A percentile compares a stretch with the other conserved stretches of the same genome.
Conservation (phyloP, 495 filamentous ascomycete genomes). For the Umbilicaria muhlenbergii region DNA sequence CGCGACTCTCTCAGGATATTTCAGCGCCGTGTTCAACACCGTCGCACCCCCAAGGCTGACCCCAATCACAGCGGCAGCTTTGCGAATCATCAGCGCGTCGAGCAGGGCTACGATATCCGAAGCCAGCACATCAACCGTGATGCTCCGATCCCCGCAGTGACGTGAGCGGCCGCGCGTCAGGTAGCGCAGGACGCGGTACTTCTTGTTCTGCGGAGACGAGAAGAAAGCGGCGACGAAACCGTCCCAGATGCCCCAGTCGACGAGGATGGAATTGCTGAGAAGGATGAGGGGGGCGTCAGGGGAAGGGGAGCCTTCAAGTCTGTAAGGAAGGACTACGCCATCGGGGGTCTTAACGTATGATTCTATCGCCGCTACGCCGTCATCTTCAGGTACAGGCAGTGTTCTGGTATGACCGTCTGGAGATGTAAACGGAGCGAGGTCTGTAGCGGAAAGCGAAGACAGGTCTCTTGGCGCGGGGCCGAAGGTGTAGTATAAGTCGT, state of each 20-base stretch:
- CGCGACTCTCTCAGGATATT: conserved; percentile 39
- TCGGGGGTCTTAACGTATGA: conserved; percentile 53
- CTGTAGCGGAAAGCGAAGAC: conserved; percentile 22
- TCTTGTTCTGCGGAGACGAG: conserved; percentile 30
- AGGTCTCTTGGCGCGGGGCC: conserved; percentile 58
- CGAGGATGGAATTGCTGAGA: conserved; percentile 61
- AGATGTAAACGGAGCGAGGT: conserved; percentile 30
- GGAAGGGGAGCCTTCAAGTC: conserved; percentile 49
- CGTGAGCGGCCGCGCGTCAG: conserved; percentile 21
- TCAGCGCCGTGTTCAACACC: conserved; percentile 50
- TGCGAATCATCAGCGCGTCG: conserved; percentile 40
- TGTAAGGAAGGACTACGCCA: conserved; percentile 50
- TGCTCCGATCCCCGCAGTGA: conserved; percentile 5
- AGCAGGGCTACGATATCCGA: conserved; percentile 46
- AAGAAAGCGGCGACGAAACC: conserved; percentile 45
- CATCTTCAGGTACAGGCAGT: conserved; percentile 28
- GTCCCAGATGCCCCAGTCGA: conserved; percentile 63
- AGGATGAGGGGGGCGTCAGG: conserved; percentile 51
- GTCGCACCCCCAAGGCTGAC: conserved; percentile 69
- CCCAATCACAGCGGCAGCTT: conserved; percentile 47
- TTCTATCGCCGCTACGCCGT: conserved; percentile 33
- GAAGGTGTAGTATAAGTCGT: conserved; percentile 64
- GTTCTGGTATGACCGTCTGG: conserved; percentile 38
- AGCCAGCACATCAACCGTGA: conserved; percentile 47
- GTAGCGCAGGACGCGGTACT: conserved; percentile 18